These are phyloP conservation scores for Solanum sejunctum DNA, from an alignment of 257 asterid genomes.

Conservation along the genomic window DNA sequence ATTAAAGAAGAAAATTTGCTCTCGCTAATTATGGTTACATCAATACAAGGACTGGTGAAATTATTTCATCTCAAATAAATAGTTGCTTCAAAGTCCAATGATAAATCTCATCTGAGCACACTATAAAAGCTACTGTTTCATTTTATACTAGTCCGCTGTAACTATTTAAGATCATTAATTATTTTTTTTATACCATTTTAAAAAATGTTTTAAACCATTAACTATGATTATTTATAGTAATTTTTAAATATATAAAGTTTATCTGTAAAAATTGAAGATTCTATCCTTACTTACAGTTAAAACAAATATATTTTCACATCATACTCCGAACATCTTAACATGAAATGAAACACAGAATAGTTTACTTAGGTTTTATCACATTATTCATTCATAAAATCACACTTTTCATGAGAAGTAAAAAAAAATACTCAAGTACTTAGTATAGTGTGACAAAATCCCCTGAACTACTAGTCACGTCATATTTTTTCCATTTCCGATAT, in stretches of 20 bases:
- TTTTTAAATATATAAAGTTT: neutral
- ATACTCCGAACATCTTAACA: no score
- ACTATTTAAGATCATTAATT: neutral
- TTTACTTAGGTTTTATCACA: neutral
- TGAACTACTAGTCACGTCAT: neutral
- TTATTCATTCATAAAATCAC: neutral
- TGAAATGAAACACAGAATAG: no score
- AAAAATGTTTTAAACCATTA: neutral
- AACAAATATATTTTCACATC: no score
- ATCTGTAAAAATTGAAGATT: neutral
- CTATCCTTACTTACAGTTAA: no score
- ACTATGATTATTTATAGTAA: neutral
- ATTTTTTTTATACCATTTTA: neutral
- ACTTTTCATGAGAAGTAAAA: neutral
- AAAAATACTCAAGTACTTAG: neutral
- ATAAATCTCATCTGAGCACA: neutral
- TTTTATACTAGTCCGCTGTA: neutral
- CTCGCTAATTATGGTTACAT: no score
- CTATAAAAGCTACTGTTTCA: neutral
- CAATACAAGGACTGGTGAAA: no score
- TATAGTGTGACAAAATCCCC: neutral
- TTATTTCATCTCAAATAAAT: neutral
- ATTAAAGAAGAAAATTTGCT: neutral
- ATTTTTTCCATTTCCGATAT: neutral
- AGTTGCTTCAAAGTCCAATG: neutral